Evolutionary conservation across 202 grass and related monocot species (phyloP).

Genomic region (Dendrocalamus latiflorus): DNA sequence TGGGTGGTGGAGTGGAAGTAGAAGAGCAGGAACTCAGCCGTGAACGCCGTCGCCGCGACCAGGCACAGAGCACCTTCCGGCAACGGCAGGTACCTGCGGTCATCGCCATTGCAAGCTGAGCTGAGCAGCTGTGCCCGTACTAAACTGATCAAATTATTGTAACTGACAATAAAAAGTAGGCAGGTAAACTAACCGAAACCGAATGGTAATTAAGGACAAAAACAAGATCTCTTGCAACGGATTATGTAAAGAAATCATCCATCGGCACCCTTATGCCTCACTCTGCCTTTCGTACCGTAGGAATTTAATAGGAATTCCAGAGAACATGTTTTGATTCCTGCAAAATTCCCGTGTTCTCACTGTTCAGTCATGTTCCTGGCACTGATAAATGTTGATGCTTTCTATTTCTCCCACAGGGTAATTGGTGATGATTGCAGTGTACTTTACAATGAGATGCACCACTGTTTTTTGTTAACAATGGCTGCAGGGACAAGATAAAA

Average conservation of each 20-base stretch:
- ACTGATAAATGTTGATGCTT: not conserved
- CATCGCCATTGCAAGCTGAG: not conserved
- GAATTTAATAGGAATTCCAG: no score
- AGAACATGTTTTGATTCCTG: no score
- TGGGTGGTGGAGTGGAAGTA: slow-evolving; percentile 90
- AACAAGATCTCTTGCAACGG: not conserved
- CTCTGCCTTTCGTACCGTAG: no score
- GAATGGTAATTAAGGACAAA: not conserved
- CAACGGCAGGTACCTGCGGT: slow-evolving; percentile 49
- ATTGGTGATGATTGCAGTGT: not conserved
- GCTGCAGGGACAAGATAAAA: not conserved
- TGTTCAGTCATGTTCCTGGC: not conserved
- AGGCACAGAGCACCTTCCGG: slow-evolving; percentile 63
- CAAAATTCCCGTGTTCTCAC: not conserved
- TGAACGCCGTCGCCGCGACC: slow-evolving; percentile 56
- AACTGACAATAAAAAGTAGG: not conserved
- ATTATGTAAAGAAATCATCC: not conserved
- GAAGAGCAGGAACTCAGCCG: slow-evolving; percentile 67
- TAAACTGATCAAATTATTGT: not conserved
- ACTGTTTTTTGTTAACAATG: not conserved
- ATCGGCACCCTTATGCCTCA: not conserved
- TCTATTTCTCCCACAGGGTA: not conserved
- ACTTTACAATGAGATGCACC: not conserved
- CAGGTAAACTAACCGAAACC: not conserved
- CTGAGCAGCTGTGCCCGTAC: not conserved